Base-by-base conservation (phyloP, 1,284 basidiomycete genomes). In the Puccinia brachypodii region DNA sequence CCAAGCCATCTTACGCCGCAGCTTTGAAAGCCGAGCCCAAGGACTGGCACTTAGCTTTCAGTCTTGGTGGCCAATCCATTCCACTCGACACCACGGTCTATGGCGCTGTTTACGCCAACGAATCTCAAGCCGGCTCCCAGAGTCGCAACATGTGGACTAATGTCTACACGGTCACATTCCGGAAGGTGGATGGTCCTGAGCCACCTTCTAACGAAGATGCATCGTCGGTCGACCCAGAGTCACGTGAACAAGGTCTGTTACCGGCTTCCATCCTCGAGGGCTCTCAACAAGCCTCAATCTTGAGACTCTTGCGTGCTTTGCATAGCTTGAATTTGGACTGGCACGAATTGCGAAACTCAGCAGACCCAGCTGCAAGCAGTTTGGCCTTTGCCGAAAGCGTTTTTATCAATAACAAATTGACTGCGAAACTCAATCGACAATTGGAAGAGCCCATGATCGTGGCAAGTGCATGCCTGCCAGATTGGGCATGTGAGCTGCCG, bases 391-490 rank as follows among this genome's bases (percentile, higher is more conserved):
- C 62, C 13, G 94, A 95, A 83, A 90, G 92, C 0, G 90, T 93
- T 0, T 99, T 99, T 86, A 91, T 99, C 84, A 99, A 99, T 87
- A 98, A 98, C 88, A 98, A 99, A 88, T 89, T 99, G 66, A 96
- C 95, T 0, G 97, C 97, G 31, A 99, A 99, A 87, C 90, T 99
- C 50, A 96, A 95, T n/a, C 91, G 97, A 56, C 97, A 99, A 86
- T 87, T 99, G 50, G 96, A 99, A 85, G 97, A 99, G 87, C 94
- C 95, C 0, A 97, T 99, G 94, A 96, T 99, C 83, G 93, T 99
- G 56, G 97, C 96, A 0, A 96, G 96, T 84, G 93, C 93, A 58
- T 98, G 96, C 87, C 88, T 99, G 14, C 97, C 97, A 0, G 94
- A 95, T 83, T 99, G 97, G 97, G 94, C 96, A 0, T 88, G 94